Conservation (phyloP, 192 early-diverging fungal species). For the Oehlia diaphana region DNA sequence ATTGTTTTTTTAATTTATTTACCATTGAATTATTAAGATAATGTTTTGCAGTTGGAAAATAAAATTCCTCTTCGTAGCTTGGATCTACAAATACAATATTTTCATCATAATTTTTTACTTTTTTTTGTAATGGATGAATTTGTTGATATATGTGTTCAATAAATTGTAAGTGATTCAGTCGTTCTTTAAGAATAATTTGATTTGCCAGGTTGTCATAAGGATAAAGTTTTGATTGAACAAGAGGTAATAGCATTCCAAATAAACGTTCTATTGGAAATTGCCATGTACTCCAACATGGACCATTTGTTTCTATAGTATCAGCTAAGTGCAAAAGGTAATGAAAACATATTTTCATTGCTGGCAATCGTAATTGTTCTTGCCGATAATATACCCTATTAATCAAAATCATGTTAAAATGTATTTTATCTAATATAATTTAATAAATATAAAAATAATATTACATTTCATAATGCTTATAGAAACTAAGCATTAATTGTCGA, state of each 20-base stretch:
- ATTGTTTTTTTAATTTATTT: slow-evolving; percentile 1
- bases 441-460: background rate
- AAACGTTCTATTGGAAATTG: slow-evolving; percentile 1
- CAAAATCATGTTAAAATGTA: background rate
- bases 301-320: slow-evolving; percentile 5
- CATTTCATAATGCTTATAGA: slow-evolving; percentile 8
- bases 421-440: background rate
- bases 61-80: background rate
- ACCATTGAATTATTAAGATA: background rate
- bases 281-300: background rate
- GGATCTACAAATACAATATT: background rate
- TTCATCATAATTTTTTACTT: background rate
- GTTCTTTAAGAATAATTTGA: slow-evolving; percentile 1
- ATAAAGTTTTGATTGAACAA: slow-evolving; percentile 3
- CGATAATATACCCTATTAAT: background rate
- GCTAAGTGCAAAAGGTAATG: background rate
- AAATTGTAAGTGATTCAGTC: slow-evolving; percentile 8
- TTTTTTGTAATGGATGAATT: background rate
- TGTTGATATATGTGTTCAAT: background rate
- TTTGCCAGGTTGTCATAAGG: background rate
- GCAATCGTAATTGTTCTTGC: background rate
- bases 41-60: slow-evolving; percentile 5
- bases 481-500: background rate
- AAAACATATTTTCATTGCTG: slow-evolving; percentile 8
- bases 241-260: background rate